Base-by-base conservation (phyloP, 1,284 basidiomycete genomes). In the Ganoderma resinaceum region DNA sequence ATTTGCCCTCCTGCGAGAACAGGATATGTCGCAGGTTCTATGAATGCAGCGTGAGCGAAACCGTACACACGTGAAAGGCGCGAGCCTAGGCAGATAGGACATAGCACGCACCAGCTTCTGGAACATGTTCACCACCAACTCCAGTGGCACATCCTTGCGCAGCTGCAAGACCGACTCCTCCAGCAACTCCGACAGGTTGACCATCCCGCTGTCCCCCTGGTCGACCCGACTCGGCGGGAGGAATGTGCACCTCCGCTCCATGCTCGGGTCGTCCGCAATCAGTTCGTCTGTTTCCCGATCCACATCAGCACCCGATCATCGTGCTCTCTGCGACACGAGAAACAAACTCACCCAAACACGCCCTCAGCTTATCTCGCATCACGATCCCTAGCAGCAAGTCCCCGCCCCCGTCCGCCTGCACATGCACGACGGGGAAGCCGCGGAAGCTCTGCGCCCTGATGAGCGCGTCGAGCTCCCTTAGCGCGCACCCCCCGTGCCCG, bases 61-160 rank as follows among this genome's bases (percentile, higher is more conserved):
- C n/a, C n/a, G n/a, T n/a, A n/a, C n/a, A n/a, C n/a, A n/a, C n/a
- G n/a, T n/a, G n/a, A n/a, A 20, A 11, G n/a, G 2, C 35, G 14
- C 11, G n/a, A 16, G 14, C 5, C 12, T 18, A 40, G 16, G 12
- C 23, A 7, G n/a, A 40, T 12, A 16, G 35, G 23, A 29, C 46
- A 12, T 23, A n/a, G 31, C 11, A 77, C 86, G 61, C 66, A 90
- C 91, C 77, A 92, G 79, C 80, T 88, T 91, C 77, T 91, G 90
- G 80, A 92, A 92, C 85, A 90, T 89, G 74, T 82, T 86, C 38
- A 92, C 89, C 11, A 92, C 89, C 20, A 91, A 80, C 73, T 92
- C 90, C 73, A 89, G 84, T 3, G 91, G 90, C 20, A 90, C 86
- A 70, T 91, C 88, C 74, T 88, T 87, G 55, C 89, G 83, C 66